Percentiles rank a stretch among this genome's conserved stretches.
These are phyloP conservation scores for Xanthoconium purpureum DNA, from an alignment of 768 basidiomycete genomes.

Conservation along the genomic window DNA sequence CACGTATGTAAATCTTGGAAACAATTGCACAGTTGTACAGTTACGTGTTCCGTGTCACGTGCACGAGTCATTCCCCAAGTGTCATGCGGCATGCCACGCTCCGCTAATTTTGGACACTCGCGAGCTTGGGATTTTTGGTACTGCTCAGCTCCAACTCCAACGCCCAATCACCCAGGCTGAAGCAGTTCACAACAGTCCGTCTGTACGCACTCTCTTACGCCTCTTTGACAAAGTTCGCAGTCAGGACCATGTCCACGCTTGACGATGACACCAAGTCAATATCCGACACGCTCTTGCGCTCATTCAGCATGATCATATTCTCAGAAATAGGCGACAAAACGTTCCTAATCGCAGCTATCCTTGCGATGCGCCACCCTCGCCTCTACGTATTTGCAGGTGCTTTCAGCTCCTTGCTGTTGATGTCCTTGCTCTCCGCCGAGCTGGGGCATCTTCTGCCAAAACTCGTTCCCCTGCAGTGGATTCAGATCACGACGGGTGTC, in stretches of 20 bases:
- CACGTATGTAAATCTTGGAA: background rate
- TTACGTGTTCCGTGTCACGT: background rate
- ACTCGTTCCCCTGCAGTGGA: constrained; percentile 69
- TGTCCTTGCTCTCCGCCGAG: constrained; percentile 93
- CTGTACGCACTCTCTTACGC: background rate
- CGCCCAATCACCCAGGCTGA: background rate
- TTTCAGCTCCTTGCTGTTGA: constrained; percentile 80
- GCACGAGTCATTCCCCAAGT: background rate
- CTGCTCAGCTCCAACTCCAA: background rate
- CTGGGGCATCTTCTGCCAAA: constrained; percentile 88
- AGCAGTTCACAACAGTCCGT: constrained; percentile 2
- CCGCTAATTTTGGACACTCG: background rate
- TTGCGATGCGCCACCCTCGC: constrained; percentile 90
- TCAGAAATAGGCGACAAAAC: constrained; percentile 98
- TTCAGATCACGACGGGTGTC: constrained; percentile 68
- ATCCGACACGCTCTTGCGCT: constrained; percentile 60
- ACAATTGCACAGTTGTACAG: background rate
- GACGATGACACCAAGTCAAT: constrained; percentile 11
- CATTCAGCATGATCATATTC: constrained; percentile 88
- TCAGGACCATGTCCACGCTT: constrained; percentile 18
- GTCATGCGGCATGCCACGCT: no score
- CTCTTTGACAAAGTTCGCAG: background rate
- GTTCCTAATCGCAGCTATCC: constrained; percentile 82
- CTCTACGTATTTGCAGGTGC: constrained; percentile 85
- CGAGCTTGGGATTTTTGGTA: background rate